Percentiles rank a stretch among this genome's conserved stretches.
These are phyloP conservation scores for Pseudogymnoascus sp. DNA, from an alignment of 2,329 filamentous ascomycete species.

Conservation along the genomic window DNA sequence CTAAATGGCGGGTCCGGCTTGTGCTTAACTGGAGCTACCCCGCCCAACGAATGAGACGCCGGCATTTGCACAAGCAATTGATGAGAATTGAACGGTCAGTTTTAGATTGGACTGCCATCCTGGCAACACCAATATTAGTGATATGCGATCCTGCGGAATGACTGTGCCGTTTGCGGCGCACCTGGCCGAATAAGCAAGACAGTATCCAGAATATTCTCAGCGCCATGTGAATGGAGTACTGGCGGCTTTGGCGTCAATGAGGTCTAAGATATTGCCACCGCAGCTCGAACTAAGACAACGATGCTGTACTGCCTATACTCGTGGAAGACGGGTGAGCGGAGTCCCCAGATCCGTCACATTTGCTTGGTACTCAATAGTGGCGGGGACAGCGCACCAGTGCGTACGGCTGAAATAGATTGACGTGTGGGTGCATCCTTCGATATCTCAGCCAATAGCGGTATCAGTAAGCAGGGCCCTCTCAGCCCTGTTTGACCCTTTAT, in stretches of 20 bases:
- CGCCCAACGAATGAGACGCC: not conserved
- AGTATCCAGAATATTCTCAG: not conserved
- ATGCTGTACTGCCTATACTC: not conserved
- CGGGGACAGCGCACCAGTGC: not conserved
- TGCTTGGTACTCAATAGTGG: not conserved
- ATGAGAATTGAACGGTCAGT: not conserved
- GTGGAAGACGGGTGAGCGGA: not conserved
- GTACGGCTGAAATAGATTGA: conserved; percentile 5
- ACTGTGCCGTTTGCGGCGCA: not conserved
- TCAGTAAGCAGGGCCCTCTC: not conserved
- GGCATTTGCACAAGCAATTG: not conserved
- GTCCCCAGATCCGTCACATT: not conserved
- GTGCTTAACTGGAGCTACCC: not conserved
- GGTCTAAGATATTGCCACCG: not conserved
- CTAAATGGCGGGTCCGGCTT: conserved; percentile 2
- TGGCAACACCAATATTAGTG: not conserved
- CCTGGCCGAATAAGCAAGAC: not conserved
- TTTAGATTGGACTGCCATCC: not conserved
- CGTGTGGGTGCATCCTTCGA: conserved; percentile 1
- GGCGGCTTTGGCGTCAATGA: not conserved
- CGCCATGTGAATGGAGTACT: not conserved
- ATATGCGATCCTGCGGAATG: not conserved
- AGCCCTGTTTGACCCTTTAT: conserved; percentile 9
- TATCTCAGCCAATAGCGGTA: not conserved
- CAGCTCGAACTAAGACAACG: not conserved